Percentiles rank a stretch among this genome's conserved stretches.
Conservation (phyloP, 805 yeast species). For the Kuraishia piskuri region DNA sequence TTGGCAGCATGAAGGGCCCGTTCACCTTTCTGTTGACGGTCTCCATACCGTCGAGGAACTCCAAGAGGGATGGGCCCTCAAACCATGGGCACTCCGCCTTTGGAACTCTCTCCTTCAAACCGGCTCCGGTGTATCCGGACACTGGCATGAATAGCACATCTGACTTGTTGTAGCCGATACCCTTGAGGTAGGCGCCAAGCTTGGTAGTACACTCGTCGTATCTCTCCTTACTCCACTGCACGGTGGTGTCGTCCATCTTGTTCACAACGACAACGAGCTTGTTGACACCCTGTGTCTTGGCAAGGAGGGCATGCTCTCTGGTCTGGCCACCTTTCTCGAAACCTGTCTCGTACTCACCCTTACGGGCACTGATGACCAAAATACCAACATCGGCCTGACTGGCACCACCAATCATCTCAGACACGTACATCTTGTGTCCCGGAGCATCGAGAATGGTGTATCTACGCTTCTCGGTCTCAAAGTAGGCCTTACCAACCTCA, state of each 20-base stretch:
- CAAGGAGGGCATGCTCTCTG: constrained; percentile 93
- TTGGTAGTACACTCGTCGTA: constrained; percentile 91
- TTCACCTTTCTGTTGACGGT: constrained; percentile 78
- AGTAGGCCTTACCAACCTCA: constrained; percentile 96
- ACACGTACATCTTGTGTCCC: constrained; percentile 98
- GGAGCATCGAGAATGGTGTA: constrained; percentile 98
- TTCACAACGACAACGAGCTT: constrained; percentile 88
- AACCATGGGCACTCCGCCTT: constrained; percentile 84
- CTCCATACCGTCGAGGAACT: constrained; percentile 77
- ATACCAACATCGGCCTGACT: constrained; percentile 99
- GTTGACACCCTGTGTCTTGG: constrained; percentile 98
- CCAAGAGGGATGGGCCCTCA: constrained; percentile 84
- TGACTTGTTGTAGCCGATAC: constrained; percentile 83
- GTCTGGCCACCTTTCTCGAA: constrained; percentile 99
- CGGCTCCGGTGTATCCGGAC: constrained; percentile 96
- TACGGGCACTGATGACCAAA: constrained; percentile 94
- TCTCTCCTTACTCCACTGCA: constrained; percentile 90
- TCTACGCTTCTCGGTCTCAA: constrained; percentile 96
- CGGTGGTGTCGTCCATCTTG: constrained; percentile 99
- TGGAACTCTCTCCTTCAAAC: constrained; percentile 79
- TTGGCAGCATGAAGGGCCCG: constrained; percentile 96
- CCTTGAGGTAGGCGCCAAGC: constrained; percentile 68
- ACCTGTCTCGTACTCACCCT: constrained; percentile 99
- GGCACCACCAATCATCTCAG: constrained; percentile 99
- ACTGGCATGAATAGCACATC: constrained; percentile 94